Base-by-base conservation (phyloP, 495 filamentous ascomycete species). In the Daldinia decipiens region DNA sequence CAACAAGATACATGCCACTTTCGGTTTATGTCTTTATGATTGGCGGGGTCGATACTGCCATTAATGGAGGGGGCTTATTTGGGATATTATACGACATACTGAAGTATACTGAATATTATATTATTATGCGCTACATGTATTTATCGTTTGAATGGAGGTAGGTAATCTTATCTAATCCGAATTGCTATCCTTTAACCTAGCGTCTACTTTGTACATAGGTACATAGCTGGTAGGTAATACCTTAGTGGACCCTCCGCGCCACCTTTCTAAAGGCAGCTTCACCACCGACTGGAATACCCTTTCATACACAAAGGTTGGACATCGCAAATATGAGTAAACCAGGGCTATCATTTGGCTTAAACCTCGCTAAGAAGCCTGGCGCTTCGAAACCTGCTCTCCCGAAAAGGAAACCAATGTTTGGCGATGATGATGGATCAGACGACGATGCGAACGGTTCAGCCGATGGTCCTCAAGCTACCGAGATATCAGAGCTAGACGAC, bases 371-470 rank as follows among this genome's bases (percentile, higher is more conserved):
- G 60, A 77, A 77, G 70, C 62, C 75, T 0, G 56, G 65, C 11
- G 40, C 73, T 63, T 73, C 75, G 21, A 77, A 77, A 40, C 73
- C 75, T n/a, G 69, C 74, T 9, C 80, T 82, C n/a, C 77, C 76
- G 8, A 84, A 82, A 67, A 76, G 79, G 63, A 87, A 87, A 77
- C 77, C 82, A 0, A 79, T 87, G 62, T 84, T 88, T 60, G 82
- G 80, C 58, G 81, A 73, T 39, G 82, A 86, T 40, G 82, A 86
- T 50, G 83, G 82, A 59, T 81, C 80, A 4, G 82, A 84, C 63
- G 80, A 80, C 40, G 83, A 85, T 53, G 62, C 47, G 26, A 77
- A 68, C 15, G 66, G 57, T 27, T 50, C 73, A 29, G 65, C 62
- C 36, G 21, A 40, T 26, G 55, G 68, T 15, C 66, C 72, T 31